phyloP scores from a whole-genome alignment of 345 rosid genomes.

The Passiflora organensis region DNA sequence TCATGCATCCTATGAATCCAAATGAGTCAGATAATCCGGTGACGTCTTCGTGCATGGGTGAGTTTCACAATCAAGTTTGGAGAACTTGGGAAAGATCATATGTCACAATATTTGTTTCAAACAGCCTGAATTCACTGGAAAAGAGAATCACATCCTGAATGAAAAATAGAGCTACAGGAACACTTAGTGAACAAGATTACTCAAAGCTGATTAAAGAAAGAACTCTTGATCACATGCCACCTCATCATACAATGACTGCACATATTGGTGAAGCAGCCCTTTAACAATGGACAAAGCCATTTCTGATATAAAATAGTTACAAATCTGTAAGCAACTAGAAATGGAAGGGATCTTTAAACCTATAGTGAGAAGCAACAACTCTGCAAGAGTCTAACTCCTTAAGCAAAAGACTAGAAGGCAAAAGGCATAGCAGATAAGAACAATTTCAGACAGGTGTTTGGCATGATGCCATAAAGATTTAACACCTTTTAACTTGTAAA shows the following conservation, averaged over 20 bases:
- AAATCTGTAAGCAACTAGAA: no score
- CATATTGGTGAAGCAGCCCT: slow-evolving; percentile 37
- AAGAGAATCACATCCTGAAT: neutral
- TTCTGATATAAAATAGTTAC: slow-evolving; percentile 5
- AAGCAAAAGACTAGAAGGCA: no score
- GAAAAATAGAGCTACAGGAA: slow-evolving; percentile 3
- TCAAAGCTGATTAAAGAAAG: slow-evolving; percentile 1
- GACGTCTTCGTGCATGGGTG: neutral
- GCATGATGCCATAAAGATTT: no score
- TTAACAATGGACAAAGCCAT: slow-evolving; percentile 45
- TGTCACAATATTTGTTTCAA: neutral
- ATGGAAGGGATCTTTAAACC: no score
- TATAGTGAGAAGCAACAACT: no score
- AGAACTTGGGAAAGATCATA: slow-evolving; percentile 11
- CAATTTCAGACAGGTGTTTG: no score
- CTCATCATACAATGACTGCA: slow-evolving; percentile 42
- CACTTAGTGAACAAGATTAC: neutral
- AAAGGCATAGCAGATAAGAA: no score
- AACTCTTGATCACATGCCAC: slow-evolving; percentile 18
- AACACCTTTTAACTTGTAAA: no score
- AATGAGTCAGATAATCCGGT: neutral
- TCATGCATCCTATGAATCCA: neutral
- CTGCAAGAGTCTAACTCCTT: no score
- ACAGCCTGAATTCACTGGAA: neutral
- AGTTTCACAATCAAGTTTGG: slow-evolving; percentile 1